Base-by-base conservation (phyloP, 305 asterid genomes). In the Solanum hybrid region DNA sequence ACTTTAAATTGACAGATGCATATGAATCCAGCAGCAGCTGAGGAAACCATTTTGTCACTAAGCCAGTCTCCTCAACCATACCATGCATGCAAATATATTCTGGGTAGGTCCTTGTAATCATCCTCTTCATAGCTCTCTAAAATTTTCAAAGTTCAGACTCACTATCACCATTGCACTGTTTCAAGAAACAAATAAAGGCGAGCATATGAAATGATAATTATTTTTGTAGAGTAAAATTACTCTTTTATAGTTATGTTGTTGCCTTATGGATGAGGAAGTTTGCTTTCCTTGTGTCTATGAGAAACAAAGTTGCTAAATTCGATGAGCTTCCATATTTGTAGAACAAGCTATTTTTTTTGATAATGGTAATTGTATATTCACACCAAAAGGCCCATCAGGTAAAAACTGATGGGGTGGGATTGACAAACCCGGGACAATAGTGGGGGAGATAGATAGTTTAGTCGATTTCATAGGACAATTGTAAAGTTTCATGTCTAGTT, bases 11-110 rank as follows among this genome's bases (percentile, higher is more conserved):
- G 89, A 90, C 96, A 97, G 98, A 93, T 95, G 95, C 95, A 95
- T 92, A 92, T 85, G 91, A 95, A 97, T 93, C 98, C 98, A 87
- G 90, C 95, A 89, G 98, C 97, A 85, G 96, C 99, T 60, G 98
- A 96, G 93, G 95, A 96, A 79, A 93, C 98, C 88, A 90, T 97
- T 88, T 91, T 94, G 89, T 95, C 98, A 24, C 94, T 97, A 56
- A 88, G 93, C 90, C 97, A 94, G 85, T 95, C 98, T 91, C 92
- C 95, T 85, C 94, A 91, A 69, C 98, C 99, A 37, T 97, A 97
- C 94, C 95, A 91, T 91, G 92, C 97, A 90, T 97, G 99, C 89
- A 96, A 95, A 90, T 97, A 94, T 91, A 94, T 97, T 93, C 91
- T 97, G 90, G 99, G 99, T 97, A 94, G 86, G 97, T 89, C 90